phyloP scores from a whole-genome alignment of 2,329 filamentous ascomycete species.

The Paraphaeosphaeria minitans region DNA sequence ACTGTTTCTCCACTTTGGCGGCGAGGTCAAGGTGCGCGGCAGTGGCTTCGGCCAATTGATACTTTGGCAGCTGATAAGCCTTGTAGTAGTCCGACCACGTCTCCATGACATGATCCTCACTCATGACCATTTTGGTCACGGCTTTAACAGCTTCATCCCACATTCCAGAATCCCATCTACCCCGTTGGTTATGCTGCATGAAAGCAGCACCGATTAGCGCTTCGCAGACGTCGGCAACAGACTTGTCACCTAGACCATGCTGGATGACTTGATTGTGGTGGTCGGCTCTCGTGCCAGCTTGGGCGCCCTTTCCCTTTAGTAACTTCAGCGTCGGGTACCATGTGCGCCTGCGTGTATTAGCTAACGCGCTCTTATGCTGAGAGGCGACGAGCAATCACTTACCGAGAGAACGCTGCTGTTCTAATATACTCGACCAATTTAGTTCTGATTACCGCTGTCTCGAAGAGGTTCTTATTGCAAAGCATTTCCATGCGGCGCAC shows the following conservation, averaged over 20 bases:
- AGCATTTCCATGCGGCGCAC: slow-evolving; percentile 88
- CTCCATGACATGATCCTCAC: slow-evolving; percentile 70
- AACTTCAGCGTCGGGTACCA: slow-evolving; percentile 89
- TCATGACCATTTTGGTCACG: slow-evolving; percentile 72
- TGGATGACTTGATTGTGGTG: slow-evolving; percentile 53
- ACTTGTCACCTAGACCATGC: slow-evolving; percentile 83
- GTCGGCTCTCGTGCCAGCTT: slow-evolving; percentile 57
- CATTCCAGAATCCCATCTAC: slow-evolving; percentile 50
- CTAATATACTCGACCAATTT: slow-evolving; percentile 78
- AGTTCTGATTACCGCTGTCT: slow-evolving; percentile 65
- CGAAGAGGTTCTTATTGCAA: slow-evolving; percentile 88
- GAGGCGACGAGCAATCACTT: slow-evolving; percentile 21
- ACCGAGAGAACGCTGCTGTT: slow-evolving; percentile 78
- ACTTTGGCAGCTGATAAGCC: slow-evolving; percentile 71
- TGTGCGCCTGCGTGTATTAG: slow-evolving; percentile 59
- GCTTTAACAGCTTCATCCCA: slow-evolving; percentile 67
- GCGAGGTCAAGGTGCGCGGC: slow-evolving; percentile 73
- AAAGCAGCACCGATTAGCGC: slow-evolving; percentile 87
- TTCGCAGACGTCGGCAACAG: slow-evolving; percentile 92
- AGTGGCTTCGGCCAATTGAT: slow-evolving; percentile 67
- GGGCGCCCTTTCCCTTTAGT: slow-evolving; percentile 70
- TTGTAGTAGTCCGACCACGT: slow-evolving; percentile 75
- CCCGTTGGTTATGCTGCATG: slow-evolving; percentile 58
- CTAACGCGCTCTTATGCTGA: not conserved
- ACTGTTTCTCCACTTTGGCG: slow-evolving; percentile 62